These are phyloP conservation scores for Pilaira anomala DNA, from an alignment of 192 early-diverging fungal species.

Conservation along the genomic window DNA sequence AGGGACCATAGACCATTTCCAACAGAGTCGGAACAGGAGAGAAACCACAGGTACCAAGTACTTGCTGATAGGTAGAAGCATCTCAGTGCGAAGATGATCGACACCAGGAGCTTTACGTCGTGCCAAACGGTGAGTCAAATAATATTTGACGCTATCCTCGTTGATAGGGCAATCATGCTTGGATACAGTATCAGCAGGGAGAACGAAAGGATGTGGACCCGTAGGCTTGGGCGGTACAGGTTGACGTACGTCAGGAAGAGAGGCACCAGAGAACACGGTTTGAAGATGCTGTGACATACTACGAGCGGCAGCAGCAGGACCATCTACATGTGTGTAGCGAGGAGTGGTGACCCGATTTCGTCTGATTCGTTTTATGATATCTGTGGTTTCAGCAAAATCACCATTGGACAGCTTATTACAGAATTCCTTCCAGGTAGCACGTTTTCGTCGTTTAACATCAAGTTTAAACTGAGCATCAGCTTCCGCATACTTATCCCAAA, in stretches of 20 bases:
- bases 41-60: no score
- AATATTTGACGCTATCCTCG: background rate
- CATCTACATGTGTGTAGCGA: background rate
- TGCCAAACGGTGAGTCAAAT: no score
- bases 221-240: background rate
- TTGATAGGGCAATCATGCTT: background rate
- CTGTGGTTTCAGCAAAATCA: background rate
- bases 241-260: background rate
- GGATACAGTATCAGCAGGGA: no score
- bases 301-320: background rate
- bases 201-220: background rate
- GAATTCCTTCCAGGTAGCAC: background rate
- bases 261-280: background rate
- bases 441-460: background rate
- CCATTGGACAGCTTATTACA: background rate
- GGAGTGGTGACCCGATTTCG: background rate
- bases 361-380: background rate
- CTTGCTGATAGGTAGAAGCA: no score
- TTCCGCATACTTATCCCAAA: background rate
- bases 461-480: background rate
- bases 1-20: no score
- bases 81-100: no score
- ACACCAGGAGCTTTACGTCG: no score
- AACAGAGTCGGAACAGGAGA: no score
- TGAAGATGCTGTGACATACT: background rate